These are phyloP conservation scores for Cadophora gregata DNA, from an alignment of 2,329 filamentous ascomycete genomes.

Conservation along the genomic window DNA sequence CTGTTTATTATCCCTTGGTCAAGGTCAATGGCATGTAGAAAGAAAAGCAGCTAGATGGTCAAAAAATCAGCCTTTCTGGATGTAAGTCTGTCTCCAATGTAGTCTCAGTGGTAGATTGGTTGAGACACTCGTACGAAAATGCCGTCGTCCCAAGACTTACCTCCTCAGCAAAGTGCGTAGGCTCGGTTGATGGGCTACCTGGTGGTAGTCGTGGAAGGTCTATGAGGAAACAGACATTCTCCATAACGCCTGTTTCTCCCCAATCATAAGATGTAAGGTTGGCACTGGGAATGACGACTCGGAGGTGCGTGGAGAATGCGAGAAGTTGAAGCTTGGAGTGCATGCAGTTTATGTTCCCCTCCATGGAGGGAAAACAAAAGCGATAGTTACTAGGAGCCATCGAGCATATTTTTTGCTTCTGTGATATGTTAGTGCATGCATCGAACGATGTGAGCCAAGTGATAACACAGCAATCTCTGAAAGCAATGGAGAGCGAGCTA, in stretches of 20 bases:
- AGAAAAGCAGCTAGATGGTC: conserved; percentile 59
- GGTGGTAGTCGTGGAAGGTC: conserved; percentile 71
- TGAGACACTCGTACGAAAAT: not conserved
- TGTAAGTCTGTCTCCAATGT: not conserved
- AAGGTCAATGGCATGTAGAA: conserved; percentile 70
- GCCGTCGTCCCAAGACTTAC: not conserved
- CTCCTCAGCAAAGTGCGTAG: conserved; percentile 69
- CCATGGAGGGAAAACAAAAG: conserved; percentile 81
- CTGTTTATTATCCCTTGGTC: conserved; percentile 69
- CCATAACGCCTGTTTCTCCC: conserved; percentile 67
- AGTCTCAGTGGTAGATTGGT: not conserved
- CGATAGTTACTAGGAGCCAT: conserved; percentile 63
- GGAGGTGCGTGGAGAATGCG: conserved; percentile 75
- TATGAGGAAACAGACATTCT: conserved; percentile 92
- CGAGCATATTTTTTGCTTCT: conserved; percentile 57
- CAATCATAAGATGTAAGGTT: conserved; percentile 81
- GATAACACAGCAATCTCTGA: not conserved
- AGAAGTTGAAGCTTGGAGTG: conserved; percentile 94
- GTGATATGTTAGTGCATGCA: conserved; percentile 25
- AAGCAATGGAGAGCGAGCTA: not conserved
- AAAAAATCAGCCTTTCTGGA: not conserved
- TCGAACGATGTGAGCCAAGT: not conserved
- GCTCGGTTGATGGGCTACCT: conserved; percentile 27
- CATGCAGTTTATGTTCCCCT: conserved; percentile 74
- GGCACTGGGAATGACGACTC: conserved; percentile 84